Evolutionary conservation across 768 basidiomycete genomes (phyloP).

Genomic region (Amanita inopinata): DNA sequence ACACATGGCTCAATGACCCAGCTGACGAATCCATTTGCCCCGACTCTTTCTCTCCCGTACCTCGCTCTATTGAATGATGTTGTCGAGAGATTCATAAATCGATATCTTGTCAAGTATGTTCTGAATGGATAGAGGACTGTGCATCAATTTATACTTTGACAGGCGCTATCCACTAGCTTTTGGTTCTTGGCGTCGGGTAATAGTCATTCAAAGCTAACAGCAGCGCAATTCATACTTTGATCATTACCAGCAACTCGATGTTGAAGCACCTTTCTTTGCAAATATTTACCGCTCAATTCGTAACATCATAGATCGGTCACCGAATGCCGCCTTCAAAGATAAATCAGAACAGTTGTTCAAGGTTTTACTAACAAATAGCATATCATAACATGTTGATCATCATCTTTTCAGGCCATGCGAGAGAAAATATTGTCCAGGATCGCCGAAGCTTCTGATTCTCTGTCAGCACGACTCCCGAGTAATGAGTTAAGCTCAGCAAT

Average conservation of each 20-base stretch:
- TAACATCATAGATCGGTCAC: constrained; percentile 44
- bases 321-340: constrained; percentile 34
- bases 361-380: constrained; percentile 23
- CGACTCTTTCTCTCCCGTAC: constrained; percentile 45
- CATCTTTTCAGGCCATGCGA: constrained; percentile 19
- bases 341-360: constrained; percentile 35
- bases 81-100: constrained; percentile 41
- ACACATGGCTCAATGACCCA: not conserved
- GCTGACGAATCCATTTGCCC: constrained; percentile 38
- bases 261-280: constrained; percentile 39
- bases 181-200: constrained; percentile 56
- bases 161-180: constrained; percentile 77
- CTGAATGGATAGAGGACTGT: not conserved
- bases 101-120: constrained; percentile 51
- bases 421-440: constrained; percentile 20
- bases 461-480: constrained; percentile 17
- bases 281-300: constrained; percentile 41
- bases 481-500: constrained; percentile 11
- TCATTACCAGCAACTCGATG: constrained; percentile 42
- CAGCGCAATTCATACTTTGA: constrained; percentile 2
- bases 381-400: not conserved
- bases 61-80: constrained; percentile 41
- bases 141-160: constrained; percentile 7
- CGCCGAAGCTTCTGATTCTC: constrained; percentile 18
- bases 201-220: constrained; percentile 11